Evolutionary conservation across 2,329 filamentous ascomycete species (phyloP), one percentile per base, ranked within the genome.

Genomic region (Microdochium paspali): DNA sequence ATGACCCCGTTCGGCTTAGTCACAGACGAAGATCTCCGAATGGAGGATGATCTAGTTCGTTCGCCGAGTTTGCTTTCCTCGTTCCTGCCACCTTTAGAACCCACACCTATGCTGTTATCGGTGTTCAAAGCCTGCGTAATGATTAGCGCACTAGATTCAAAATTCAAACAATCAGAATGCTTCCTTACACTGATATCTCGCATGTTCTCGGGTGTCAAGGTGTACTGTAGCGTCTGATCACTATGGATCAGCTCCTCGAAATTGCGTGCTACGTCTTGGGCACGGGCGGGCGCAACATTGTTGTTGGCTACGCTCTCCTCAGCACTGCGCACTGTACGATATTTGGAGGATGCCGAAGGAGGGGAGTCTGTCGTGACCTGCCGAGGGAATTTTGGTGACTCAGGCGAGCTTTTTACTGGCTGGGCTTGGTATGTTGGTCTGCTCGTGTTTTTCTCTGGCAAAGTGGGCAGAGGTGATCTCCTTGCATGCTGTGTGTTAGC

Each of bases 231-330:
- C 1, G 87, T 91, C 60, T 90, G 80, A 56, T 89, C 84, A 62
- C 87, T 90, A 48, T 87, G 80, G 52, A 93, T 90, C 45, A 91
- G 72, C 55, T 90, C 77, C 58, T 93, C 87, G 57, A 93, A 84
- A 55, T 85, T 81, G 44, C 77, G 79, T 10, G 79, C 77, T 44
- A 84, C 78, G 49, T 83, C 78, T 43, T 79, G 77, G 6, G 70
- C 66, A 5, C 67, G 70, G 48, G 59, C 72, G 18, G 61, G 59
- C 6, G 35, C 13, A 21, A 20, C 35, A 12, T 7, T 40, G 35
- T 20, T 40, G 18, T 12, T 40, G 35, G 35, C 35, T 23, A 64
- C 64, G 54, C 71, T 76, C 15, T 84, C 80, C 52, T 84, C 79
- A 0, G 80, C 83, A 3, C 70, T 76, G 32, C 77, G 72, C 2